Conservation (phyloP, 208 protist species). For the Trypanosoma cruzi region DNA sequence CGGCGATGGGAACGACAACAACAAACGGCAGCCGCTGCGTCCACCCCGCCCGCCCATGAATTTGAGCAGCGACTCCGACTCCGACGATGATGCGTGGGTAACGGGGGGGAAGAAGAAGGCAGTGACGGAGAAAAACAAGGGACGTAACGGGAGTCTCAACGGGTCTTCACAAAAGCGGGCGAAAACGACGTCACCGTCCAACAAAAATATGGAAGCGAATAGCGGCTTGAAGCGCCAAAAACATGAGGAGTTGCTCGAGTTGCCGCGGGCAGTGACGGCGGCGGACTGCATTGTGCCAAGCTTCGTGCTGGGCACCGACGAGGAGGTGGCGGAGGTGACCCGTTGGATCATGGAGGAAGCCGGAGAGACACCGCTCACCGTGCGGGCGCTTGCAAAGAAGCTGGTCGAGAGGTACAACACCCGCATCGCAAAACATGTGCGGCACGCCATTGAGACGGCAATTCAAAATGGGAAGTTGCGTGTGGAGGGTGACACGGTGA, state of each 20-base stretch:
- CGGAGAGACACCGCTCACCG: constrained; percentile 26
- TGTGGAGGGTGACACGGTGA: constrained; percentile 44
- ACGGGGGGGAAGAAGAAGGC: constrained; percentile 21
- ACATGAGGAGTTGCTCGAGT: neutral
- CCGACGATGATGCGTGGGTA: constrained; percentile 59
- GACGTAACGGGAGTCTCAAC: neutral
- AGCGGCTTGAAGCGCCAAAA: neutral
- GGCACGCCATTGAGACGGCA: constrained; percentile 41
- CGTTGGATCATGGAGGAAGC: constrained; percentile 24
- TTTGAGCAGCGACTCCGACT: constrained; percentile 42
- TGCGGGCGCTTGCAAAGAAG: constrained; percentile 48
- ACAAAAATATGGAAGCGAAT: neutral
- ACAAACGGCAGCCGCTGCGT: constrained; percentile 6
- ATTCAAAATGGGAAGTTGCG: constrained; percentile 40
- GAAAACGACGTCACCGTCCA: neutral
- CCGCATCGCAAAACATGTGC: constrained; percentile 66
- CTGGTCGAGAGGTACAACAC: constrained; percentile 61
- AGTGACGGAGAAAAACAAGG: neutral
- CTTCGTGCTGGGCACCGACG: constrained; percentile 62
- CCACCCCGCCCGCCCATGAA: constrained; percentile 51
- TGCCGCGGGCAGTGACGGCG: constrained; percentile 20
- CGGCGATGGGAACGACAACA: constrained; percentile 19
- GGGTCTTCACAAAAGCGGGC: neutral
- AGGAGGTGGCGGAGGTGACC: constrained; percentile 40
- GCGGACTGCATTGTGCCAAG: constrained; percentile 45